Conservation (phyloP, 495 filamentous ascomycete genomes). For the Aspergillus biplanus region DNA sequence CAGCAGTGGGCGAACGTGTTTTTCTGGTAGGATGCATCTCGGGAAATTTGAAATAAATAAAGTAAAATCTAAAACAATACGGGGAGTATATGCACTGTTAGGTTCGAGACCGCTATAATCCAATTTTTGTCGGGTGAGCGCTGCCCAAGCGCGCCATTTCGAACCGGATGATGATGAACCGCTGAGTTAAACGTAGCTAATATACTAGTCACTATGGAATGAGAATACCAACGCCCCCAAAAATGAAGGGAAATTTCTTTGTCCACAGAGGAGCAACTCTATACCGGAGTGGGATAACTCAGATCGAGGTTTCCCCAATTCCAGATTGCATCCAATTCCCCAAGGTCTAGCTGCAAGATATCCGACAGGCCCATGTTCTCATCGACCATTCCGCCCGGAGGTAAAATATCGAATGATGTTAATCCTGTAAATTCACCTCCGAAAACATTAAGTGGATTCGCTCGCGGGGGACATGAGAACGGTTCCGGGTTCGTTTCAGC, state of each 20-base stretch:
- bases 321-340: slow-evolving; percentile 34
- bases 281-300: slow-evolving; percentile 17
- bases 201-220: too few species aligned
- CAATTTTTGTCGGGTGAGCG: too few species aligned
- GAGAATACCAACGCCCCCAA: too few species aligned
- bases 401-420: slow-evolving; percentile 14
- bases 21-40: too few species aligned
- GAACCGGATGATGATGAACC: too few species aligned
- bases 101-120: too few species aligned
- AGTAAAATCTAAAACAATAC: too few species aligned
- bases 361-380: slow-evolving; percentile 16
- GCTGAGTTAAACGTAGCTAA: too few species aligned
- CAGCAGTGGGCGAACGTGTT: too few species aligned
- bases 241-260: neutral
- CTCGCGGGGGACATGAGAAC: neutral
- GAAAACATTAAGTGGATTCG: neutral
- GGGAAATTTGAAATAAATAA: too few species aligned
- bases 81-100: too few species aligned
- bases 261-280: neutral
- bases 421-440: slow-evolving; percentile 14
- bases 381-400: slow-evolving; percentile 11
- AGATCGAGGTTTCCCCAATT: slow-evolving; percentile 36
- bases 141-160: too few species aligned
- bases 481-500: neutral
- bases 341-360: slow-evolving; percentile 29